Evolutionary conservation across 306 rosid species (phyloP), one percentile per base, ranked within the genome.

Genomic region (Hippophae gyantsensis): DNA sequence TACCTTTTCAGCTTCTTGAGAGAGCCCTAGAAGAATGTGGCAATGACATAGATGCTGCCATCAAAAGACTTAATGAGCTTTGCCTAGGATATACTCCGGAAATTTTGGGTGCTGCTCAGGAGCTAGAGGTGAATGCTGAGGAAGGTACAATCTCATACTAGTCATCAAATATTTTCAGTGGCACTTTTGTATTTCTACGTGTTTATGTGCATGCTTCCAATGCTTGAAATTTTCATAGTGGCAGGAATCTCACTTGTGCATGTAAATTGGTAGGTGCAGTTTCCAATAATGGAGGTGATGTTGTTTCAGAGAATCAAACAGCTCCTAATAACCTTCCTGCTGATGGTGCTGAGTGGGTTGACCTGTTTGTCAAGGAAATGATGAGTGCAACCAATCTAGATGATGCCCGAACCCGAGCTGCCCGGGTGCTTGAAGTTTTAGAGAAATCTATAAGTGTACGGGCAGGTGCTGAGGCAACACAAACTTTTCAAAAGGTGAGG

Each of bases 261-360:
- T 60, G 11, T 56, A 54, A 73, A 27, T 48, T 68, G 13, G 42
- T 75, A 87, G 98, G 74, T 69, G 47, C 57, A 9, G 45, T 75
- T 44, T 68, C 42, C 42, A 61, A 56, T 60, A 67, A 73, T 61
- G 89, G 69, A 54, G 57, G 65, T 68, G 81, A 57, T 46, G 65
- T 82, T 70, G 78, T 74, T 68, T 73, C 79, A 46, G 85, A 75
- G 65, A 62, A 57, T 43, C 73, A 23, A 38, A 64, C 86, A 12
- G 71, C 75, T 67, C 51, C 74, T 43, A 75, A 66, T 58, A 79
- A 77, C 64, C 85, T 85, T 61, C 87, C 87, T 69, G 76, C 51
- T 12, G 86, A 87, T 69, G 95, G 98, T 65, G 80, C 84, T 2
- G 95, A 85, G 73, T 87, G 98, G 98, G 84, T 88, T 44, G 90